Percentiles rank a stretch among this genome's conserved stretches.
Conservation (phyloP, 164 flowering plant species). For the Malania oleifera region DNA sequence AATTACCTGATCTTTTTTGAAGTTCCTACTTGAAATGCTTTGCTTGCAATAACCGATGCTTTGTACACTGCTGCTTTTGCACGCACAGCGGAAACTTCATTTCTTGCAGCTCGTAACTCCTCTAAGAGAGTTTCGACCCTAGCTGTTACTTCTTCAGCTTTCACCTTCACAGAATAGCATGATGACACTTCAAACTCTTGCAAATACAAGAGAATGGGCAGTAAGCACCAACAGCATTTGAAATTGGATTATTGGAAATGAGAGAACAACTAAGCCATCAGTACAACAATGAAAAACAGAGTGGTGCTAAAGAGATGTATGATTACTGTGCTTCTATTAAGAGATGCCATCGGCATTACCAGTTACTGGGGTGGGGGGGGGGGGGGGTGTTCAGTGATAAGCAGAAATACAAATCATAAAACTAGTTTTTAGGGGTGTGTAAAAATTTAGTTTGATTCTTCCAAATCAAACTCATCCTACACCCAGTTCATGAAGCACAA, state of each 20-base stretch:
- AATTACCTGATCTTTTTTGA: constrained; percentile 48
- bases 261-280: not conserved
- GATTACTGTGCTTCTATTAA: too few species aligned
- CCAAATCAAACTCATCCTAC: too few species aligned
- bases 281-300: not conserved
- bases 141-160: constrained; percentile 78
- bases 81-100: constrained; percentile 67
- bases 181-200: not conserved
- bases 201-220: not conserved
- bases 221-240: not conserved
- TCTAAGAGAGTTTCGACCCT: constrained; percentile 79
- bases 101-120: constrained; percentile 62
- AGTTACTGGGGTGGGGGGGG: too few species aligned
- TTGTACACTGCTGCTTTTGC: constrained; percentile 74
- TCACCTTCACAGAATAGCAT: constrained; percentile 45
- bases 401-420: too few species aligned
- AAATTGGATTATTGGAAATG: too few species aligned
- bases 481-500: too few species aligned
- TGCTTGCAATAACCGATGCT: constrained; percentile 62
- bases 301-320: not conserved
- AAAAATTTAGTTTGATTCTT: too few species aligned
- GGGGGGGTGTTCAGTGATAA: too few species aligned
- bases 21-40: constrained; percentile 61
- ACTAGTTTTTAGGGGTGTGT: too few species aligned
- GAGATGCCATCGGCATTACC: too few species aligned